Base-by-base conservation (phyloP, 768 basidiomycete genomes). In the Leccinellum luteum region DNA sequence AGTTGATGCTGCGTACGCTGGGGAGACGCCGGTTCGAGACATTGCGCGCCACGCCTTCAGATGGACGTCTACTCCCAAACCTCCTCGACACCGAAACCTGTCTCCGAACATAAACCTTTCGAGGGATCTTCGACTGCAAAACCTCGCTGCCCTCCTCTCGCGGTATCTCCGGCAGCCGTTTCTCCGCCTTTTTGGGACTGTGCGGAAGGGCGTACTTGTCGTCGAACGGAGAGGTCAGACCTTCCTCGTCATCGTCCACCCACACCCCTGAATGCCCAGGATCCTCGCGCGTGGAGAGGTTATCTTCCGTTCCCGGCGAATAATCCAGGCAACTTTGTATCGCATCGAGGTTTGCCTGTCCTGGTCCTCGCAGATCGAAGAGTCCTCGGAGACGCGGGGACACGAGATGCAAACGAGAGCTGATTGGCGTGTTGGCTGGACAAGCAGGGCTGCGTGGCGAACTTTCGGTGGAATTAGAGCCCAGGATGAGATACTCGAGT, bases 371-470 rank as follows among this genome's bases (percentile, higher is more conserved):
- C 9, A 69, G 31, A 47, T 71, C 71, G 38, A 71, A 73, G 53
- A 71, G 65, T 10, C 71, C 71, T 14, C 62, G 69, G 43, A 71
- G 69, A 41, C 69, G 69, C 28, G 71, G 71, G 9, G 71, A 62
- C 17, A 61, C 34, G 9, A 48, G 38, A 25, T 51, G 56, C 17
- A 68, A 48, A 19, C 60, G 61, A 48, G 60, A 49, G 35, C 43
- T 25, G 25, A 57, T 51, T 0, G 70, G 70, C 2, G 68, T 70
- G 43, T 70, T 67, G 50, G 51, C 13, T 7, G 67, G 64, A 31
- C 64, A 68, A 15, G 48, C 52, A 9, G 66, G 66, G 35, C 56
- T 59, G 28, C 51, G n/a, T 3, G 58, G 61, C 8, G 68, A 66
- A 8, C 45, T 55, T 13, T 64, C 60, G 12, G 32, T 13, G 45